Percentiles rank a stretch among this genome's conserved stretches.
Conservation (phyloP, 805 yeast genomes). For the Komagataella pseudopastoris region DNA sequence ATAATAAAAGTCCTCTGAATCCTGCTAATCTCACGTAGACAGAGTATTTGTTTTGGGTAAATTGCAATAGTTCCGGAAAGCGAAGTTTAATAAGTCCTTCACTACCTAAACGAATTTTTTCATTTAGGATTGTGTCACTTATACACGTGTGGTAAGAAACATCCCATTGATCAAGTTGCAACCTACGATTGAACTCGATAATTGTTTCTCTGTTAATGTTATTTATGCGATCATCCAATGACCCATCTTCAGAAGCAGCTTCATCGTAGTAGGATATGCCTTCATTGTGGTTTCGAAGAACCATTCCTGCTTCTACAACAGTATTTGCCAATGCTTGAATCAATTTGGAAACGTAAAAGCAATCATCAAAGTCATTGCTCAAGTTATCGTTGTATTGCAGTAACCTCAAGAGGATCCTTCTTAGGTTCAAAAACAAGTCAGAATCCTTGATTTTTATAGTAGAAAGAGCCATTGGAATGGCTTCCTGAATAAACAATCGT, state of each 20-base stretch:
- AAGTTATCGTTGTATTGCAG: constrained; percentile 79
- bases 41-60: constrained; percentile 31
- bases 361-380: constrained; percentile 64
- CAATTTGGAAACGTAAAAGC: constrained; percentile 47
- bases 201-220: constrained; percentile 23
- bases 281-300: constrained; percentile 11
- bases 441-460: constrained; percentile 49
- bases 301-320: constrained; percentile 12
- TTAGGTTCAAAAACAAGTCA: constrained; percentile 28
- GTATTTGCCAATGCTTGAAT: constrained; percentile 35
- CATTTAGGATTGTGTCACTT: constrained; percentile 40
- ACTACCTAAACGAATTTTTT: constrained; percentile 45
- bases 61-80: constrained; percentile 40
- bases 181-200: constrained; percentile 59
- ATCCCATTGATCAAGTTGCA: constrained; percentile 75
- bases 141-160: constrained; percentile 55
- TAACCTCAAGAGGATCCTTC: constrained; percentile 51
- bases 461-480: constrained; percentile 52
- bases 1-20: constrained; percentile 48
- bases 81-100: constrained; percentile 38
- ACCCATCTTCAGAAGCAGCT: background rate
- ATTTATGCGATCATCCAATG: background rate
- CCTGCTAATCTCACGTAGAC: constrained; percentile 52
- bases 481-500: constrained; percentile 53
- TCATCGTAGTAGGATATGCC: constrained; percentile 9